These are phyloP conservation scores for Gymnopilus dilepis DNA, from an alignment of 768 basidiomycete genomes.

Conservation along the genomic window DNA sequence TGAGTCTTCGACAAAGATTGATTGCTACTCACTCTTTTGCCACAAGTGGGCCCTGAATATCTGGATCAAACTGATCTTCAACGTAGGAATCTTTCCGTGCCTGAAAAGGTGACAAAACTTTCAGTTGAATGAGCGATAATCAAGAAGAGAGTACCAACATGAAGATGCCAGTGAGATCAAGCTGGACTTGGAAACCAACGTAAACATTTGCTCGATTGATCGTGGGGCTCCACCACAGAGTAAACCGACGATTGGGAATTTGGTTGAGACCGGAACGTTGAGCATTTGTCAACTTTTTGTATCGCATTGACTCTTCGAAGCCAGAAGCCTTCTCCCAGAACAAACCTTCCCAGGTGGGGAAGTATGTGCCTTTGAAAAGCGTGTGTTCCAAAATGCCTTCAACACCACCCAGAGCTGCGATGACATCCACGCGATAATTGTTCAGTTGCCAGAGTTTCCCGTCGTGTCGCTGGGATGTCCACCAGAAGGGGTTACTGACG, in stretches of 20 bases:
- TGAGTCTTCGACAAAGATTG: conserved; percentile 18
- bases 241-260: conserved; percentile 98
- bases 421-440: conserved; percentile 98
- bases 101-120: conserved; percentile 38
- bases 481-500: conserved; percentile 89
- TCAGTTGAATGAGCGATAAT: background rate
- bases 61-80: conserved; percentile 99
- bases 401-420: conserved; percentile 96
- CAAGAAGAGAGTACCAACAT: conserved; percentile 53
- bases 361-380: conserved; percentile 96
- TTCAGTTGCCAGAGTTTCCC: conserved; percentile 97
- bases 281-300: conserved; percentile 97
- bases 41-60: conserved; percentile 99
- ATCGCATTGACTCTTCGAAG: conserved; percentile 95
- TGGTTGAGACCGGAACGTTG: conserved; percentile 98
- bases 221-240: conserved; percentile 98
- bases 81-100: conserved; percentile 97
- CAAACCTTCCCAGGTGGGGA: conserved; percentile 97
- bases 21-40: conserved; percentile 86
- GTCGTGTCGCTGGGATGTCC: conserved; percentile 97
- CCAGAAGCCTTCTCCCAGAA: conserved; percentile 99
- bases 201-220: conserved; percentile 99
- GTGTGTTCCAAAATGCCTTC: conserved; percentile 98
- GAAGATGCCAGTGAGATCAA: conserved; percentile 97
- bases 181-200: conserved; percentile 99